Base-by-base conservation (phyloP, 2,329 filamentous ascomycete genomes). In the Venturia effusa region DNA sequence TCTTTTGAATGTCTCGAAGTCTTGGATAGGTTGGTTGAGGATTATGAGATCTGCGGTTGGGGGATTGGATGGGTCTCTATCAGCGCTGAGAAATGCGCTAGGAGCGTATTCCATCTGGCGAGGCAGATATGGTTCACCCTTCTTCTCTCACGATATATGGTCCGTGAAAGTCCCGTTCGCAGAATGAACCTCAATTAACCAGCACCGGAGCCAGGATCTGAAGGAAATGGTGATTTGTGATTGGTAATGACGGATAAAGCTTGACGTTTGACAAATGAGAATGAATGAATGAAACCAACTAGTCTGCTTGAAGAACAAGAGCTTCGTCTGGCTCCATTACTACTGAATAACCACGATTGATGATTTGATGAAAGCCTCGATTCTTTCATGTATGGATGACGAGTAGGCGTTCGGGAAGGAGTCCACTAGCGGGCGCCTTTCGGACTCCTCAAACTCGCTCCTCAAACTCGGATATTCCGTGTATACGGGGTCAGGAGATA, bases 1-100 rank as follows among this genome's bases (percentile, higher is more conserved):
- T 13, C 74, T 73, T 37, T 73, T 69, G 66, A 82, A 77, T 79
- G 73, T 81, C 81, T 79, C 39, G 30, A 64, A 59, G 27, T 34
- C 72, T 15, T 68, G 76, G 65, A 88, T 80, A 34, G 84, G 83
- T 67, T 86, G 84, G 68, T 88, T 86, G 22, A 88, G 75, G 54
- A 87, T 76, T 55, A 88, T 70, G 51, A 88, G 74, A 6, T 80
- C 81, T 65, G 69, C 45, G 24, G 37, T 32, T 22, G 19, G 64
- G 39, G 27, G 37, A 22, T 64, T 39, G 13, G 61, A 40, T 6
- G 39, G 1, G 8, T 24, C 54, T 30, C 54, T 40, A 22, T 64
- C 43, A 17, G 54, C 24, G 34, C 34, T 22, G 8, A 64, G 55
- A 15, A 60, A 51, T 19, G 27, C 24, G 37, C 54, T 51, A 15